Evolutionary conservation across 2,329 filamentous ascomycete genomes (phyloP).

Genomic region (Sclerotiophoma versabilis): DNA sequence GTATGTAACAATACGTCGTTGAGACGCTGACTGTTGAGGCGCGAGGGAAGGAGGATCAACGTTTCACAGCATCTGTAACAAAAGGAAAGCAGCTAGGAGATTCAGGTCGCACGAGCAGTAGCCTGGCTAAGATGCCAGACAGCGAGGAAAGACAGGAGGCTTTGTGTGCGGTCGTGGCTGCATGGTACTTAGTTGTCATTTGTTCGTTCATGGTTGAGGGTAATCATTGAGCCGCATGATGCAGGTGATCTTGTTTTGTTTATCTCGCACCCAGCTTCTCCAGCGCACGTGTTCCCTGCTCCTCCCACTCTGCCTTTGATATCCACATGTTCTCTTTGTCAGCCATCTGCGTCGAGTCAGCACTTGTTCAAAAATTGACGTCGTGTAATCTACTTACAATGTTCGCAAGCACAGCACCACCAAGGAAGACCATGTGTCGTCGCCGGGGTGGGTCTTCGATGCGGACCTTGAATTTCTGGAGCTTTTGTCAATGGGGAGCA

Average conservation of each 20-base stretch:
- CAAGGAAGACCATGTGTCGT: slow-evolving; percentile 99
- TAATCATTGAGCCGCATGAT: slow-evolving; percentile 12
- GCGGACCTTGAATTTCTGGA: slow-evolving; percentile 95
- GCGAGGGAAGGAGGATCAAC: slow-evolving; percentile 8
- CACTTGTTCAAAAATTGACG: neutral
- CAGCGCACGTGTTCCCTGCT: slow-evolving; percentile 82
- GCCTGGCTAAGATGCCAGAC: neutral
- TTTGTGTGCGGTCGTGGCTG: slow-evolving; percentile 6
- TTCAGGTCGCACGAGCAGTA: neutral
- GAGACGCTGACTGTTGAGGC: slow-evolving; percentile 5
- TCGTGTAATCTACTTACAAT: slow-evolving; percentile 64
- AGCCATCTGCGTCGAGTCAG: slow-evolving; percentile 71
- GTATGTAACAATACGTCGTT: neutral
- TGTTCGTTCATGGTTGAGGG: slow-evolving; percentile 17
- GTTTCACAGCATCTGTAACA: slow-evolving; percentile 6
- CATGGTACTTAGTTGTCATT: slow-evolving; percentile 16
- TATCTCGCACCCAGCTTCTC: slow-evolving; percentile 93
- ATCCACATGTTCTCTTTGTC: slow-evolving; percentile 99
- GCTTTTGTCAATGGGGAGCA: slow-evolving; percentile 27
- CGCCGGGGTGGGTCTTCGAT: slow-evolving; percentile 97
- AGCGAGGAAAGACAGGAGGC: neutral
- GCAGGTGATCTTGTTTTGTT: slow-evolving; percentile 22
- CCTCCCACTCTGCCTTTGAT: slow-evolving; percentile 94
- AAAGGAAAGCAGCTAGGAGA: neutral
- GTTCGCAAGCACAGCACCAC: slow-evolving; percentile 94